phyloP scores from a whole-genome alignment of 805 yeast genomes.

The Wickerhamiella siamensis region DNA sequence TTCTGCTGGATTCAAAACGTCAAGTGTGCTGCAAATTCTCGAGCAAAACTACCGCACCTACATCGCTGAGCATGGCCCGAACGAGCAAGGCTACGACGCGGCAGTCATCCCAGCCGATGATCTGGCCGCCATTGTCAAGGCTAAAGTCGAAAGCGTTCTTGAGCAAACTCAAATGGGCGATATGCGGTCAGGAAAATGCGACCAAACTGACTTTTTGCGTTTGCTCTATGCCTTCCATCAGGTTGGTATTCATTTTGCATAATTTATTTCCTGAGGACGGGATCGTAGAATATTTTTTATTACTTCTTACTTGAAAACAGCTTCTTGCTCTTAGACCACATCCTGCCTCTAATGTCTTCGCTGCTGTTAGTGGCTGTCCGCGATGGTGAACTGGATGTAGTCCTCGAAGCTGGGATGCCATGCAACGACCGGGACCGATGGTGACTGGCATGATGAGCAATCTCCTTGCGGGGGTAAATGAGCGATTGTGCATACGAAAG shows the following conservation, averaged over 20 bases:
- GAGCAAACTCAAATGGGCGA: slow-evolving; percentile 68
- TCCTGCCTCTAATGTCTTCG: not conserved
- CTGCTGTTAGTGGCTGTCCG: not conserved
- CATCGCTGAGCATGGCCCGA: slow-evolving; percentile 39
- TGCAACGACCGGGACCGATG: not conserved
- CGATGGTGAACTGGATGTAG: too few species aligned
- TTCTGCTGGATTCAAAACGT: slow-evolving; percentile 80
- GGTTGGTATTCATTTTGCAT: slow-evolving; percentile 93
- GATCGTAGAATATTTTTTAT: too few species aligned
- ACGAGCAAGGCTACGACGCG: slow-evolving; percentile 31
- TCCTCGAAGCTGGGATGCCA: too few species aligned
- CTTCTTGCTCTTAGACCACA: not conserved
- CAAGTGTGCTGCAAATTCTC: slow-evolving; percentile 62
- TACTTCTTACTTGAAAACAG: not conserved
- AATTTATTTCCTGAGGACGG: too few species aligned
- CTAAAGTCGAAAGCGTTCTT: slow-evolving; percentile 59
- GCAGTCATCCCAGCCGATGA: slow-evolving; percentile 24
- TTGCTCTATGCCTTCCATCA: slow-evolving; percentile 87
- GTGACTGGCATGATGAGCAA: not conserved
- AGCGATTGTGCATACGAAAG: slow-evolving; percentile 42
- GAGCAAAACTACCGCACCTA: slow-evolving; percentile 79
- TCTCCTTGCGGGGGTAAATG: not conserved
- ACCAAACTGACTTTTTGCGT: slow-evolving; percentile 78
- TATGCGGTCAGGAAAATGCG: slow-evolving; percentile 84
- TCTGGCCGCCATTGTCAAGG: slow-evolving; percentile 39